Base-by-base conservation (phyloP, 2,329 filamentous ascomycete species). In the Beauveria rudraprayagi region DNA sequence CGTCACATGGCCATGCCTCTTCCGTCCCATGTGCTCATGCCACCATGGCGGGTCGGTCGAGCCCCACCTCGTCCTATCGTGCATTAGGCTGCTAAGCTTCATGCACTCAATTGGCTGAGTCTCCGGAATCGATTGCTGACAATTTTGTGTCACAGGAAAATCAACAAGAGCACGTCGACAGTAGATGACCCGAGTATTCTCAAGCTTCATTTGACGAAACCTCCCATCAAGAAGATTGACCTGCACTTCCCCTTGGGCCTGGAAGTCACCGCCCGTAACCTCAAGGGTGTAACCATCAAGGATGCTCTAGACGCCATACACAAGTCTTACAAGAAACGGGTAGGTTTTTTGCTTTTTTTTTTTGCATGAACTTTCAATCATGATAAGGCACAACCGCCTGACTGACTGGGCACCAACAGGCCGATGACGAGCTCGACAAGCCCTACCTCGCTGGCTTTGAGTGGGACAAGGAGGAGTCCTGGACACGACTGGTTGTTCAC, bases 321-420 rank as follows among this genome's bases (percentile, higher is more conserved):
- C 83, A 97, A 96, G 82, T 85, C 90, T 68, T 96, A 91, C 82
- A 96, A 95, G 84, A 97, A 97, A 86, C 89, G 92, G 84, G 93
- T 92, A 77, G 68, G 85, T 75, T 50, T 16, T 53, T 16, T 17
- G 28, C 26, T 40, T 75, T 51, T 14, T 53, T 16, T 17, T 30
- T 30, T 40, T 7, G 53, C 44, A 26, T 46, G 48, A 4, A 11
- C 30, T 34, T 11, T 11, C 24, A n/a, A 10, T 14, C n/a, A 40
- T 8, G 28, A 28, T 8, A 2, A 9, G 11, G 9, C n/a, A 11
- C 2, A 9, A 10, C 1, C 5, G 30, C 11, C 28, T n/a, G 57
- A 58, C 56, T 19, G 22, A 54, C 40, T 8, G 26, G 22, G 11
- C 17, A 11, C 7, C 10, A 44, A 2, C 68, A 96, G 92, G 83